Evolutionary conservation across 306 rosid species (phyloP).

Genomic region (Cucurbita argyrosperma): DNA sequence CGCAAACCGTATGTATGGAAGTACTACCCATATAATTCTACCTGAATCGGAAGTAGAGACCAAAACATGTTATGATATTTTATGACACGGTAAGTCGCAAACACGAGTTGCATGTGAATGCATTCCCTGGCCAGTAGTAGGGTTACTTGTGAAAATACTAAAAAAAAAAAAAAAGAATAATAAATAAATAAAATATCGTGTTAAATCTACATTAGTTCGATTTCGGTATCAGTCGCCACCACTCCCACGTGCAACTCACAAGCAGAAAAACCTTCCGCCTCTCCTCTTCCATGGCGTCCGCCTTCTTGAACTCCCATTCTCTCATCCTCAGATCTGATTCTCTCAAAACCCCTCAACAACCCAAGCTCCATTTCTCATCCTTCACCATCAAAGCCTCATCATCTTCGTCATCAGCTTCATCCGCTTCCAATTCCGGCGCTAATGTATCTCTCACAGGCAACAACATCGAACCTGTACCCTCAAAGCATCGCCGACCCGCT

Average conservation of each 20-base stretch:
- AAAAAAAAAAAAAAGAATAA: too few relatives aligned
- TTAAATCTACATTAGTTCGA: too few relatives aligned
- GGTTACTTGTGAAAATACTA: too few relatives aligned
- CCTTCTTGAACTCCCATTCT: not conserved
- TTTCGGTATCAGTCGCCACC: not conserved
- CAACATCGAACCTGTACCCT: constrained; percentile 1
- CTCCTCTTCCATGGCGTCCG: not conserved
- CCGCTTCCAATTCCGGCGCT: constrained; percentile 6
- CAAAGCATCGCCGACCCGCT: constrained; percentile 21
- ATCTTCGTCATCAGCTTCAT: not conserved
- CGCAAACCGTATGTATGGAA: too few relatives aligned
- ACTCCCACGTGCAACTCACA: not conserved
- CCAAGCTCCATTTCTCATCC: not conserved
- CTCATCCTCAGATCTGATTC: not conserved
- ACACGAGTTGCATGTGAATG: too few relatives aligned
- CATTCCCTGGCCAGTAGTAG: too few relatives aligned
- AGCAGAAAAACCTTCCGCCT: not conserved
- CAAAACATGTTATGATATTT: too few relatives aligned
- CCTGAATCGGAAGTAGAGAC: too few relatives aligned
- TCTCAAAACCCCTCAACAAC: not conserved
- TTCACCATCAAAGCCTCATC: not conserved
- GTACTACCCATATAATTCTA: too few relatives aligned
- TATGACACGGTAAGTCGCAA: too few relatives aligned
- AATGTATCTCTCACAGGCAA: constrained; percentile 5
- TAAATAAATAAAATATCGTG: too few relatives aligned